Evolutionary conservation across 2,329 filamentous ascomycete species (phyloP).

Genomic region (Scytalidium lignicola): DNA sequence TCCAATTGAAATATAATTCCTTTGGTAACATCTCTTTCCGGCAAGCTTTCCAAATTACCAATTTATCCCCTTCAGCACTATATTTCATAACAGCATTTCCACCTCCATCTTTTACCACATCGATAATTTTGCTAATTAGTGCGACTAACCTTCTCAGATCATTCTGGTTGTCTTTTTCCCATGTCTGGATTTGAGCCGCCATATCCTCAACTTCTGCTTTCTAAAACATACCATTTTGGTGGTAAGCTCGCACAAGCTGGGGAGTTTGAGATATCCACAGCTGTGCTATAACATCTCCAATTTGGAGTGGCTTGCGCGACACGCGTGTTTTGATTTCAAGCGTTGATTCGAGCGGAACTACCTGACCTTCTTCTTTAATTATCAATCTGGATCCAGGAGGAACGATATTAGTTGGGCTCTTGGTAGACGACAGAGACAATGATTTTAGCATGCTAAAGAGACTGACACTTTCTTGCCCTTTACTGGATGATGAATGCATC

Average conservation of each 20-base stretch:
- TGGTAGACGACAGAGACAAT: constrained; percentile 20
- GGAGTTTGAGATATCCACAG: constrained; percentile 43
- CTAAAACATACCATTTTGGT: constrained; percentile 31
- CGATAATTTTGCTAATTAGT: constrained; percentile 29
- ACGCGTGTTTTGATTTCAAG: constrained; percentile 42
- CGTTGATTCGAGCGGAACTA: constrained; percentile 30
- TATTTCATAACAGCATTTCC: constrained; percentile 23
- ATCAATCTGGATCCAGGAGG: constrained; percentile 22
- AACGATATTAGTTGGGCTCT: not conserved
- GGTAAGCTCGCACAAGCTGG: constrained; percentile 41
- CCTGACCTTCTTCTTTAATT: constrained; percentile 27
- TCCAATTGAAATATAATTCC: constrained; percentile 27
- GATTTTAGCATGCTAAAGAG: constrained; percentile 21
- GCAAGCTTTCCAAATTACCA: constrained; percentile 20
- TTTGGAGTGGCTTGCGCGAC: constrained; percentile 25
- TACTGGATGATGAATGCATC: constrained; percentile 1
- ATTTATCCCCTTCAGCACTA: constrained; percentile 16
- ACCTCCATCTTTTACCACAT: constrained; percentile 21
- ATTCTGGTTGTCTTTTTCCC: constrained; percentile 31
- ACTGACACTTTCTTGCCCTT: constrained; percentile 9
- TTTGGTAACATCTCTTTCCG: constrained; percentile 23
- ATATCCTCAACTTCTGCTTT: constrained; percentile 32
- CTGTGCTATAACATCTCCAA: constrained; percentile 34
- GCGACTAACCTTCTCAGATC: constrained; percentile 27
- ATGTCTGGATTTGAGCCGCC: constrained; percentile 23